Evolutionary conservation across 768 basidiomycete genomes (phyloP), one percentile per base, ranked within the genome.

Genomic region (Trametes sanguinea): DNA sequence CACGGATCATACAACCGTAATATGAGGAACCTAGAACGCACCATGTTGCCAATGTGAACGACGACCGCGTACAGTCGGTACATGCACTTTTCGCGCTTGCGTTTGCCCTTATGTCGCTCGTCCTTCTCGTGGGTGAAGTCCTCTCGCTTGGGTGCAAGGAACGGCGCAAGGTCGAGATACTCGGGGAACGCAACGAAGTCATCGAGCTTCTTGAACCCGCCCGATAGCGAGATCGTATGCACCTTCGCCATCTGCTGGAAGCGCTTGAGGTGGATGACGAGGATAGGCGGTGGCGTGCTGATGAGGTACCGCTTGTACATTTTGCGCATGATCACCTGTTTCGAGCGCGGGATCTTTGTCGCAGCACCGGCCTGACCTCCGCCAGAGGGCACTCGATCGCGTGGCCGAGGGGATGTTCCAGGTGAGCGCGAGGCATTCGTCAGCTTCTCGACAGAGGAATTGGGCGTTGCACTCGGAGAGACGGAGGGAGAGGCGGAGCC

Each of bases 281-380:
- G 84, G 35, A 97, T 83, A 0, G 94, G 92, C 0, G 95, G 95
- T 1, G 90, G 87, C 0, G 80, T 81, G 14, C 88, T 85, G 72
- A 98, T 91, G 61, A 98, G 86, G 75, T 97, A 98, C 11, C 95
- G 90, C 75, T 98, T 98, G 77, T 93, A 94, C 4, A 94, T 93
- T 1, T 91, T 82, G 1, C 92, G 85, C 76, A 90, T 81, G 50
- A 96, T 80, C 52, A 86, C 87, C 37, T 90, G 91, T 61, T 81
- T 78, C 17, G 75, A 74, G 39, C 74, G 77, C 14, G 79, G 76
- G 2, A 80, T 60, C 63, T 69, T 68, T 17, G 37, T 30, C 35
- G 46, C 27, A 30, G 35, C 35, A 54, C 45, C n/a, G 52, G 40
- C 13, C 48, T 27, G 8, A 48, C 50, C 32, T 17, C 32, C 13